phyloP scores from a whole-genome alignment of 164 flowering plant genomes.

The Tetracentron sinense region DNA sequence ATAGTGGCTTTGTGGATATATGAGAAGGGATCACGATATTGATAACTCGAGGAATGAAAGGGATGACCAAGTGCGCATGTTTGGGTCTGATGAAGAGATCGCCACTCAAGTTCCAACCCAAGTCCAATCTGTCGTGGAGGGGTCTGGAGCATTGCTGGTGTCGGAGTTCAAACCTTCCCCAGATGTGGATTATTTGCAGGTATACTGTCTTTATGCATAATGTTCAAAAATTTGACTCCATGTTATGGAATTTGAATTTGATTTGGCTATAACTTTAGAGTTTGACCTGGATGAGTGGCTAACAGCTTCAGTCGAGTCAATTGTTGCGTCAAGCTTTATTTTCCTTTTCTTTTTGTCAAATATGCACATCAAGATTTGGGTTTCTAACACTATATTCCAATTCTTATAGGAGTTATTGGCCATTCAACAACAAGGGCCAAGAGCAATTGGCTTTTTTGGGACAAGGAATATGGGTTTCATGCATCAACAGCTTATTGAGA shows the following conservation, averaged over 20 bases:
- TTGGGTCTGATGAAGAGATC: slow-evolving; percentile 70
- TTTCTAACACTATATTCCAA: neutral
- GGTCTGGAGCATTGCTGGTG: slow-evolving; percentile 54
- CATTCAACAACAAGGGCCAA: slow-evolving; percentile 96
- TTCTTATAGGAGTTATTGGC: slow-evolving; percentile 80
- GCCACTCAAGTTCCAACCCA: slow-evolving; percentile 71
- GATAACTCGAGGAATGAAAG: slow-evolving; percentile 28
- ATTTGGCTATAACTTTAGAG: neutral
- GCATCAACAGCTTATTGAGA: slow-evolving; percentile 98
- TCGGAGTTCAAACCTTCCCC: slow-evolving; percentile 65
- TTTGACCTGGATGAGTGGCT: neutral
- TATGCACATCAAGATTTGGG: neutral
- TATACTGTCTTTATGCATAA: slow-evolving; percentile 13
- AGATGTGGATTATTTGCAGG: slow-evolving; percentile 96
- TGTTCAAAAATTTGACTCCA: neutral
- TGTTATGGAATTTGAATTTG: neutral
- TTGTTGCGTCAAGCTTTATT: neutral
- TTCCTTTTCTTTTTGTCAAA: neutral
- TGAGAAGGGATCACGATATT: slow-evolving; percentile 33
- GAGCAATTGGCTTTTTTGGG: slow-evolving; percentile 95
- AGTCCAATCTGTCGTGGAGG: slow-evolving; percentile 68
- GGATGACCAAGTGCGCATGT: slow-evolving; percentile 31
- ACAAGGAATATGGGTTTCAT: slow-evolving; percentile 96
- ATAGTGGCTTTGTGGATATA: slow-evolving; percentile 64
- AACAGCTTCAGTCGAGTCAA: neutral